Evolutionary conservation across 2,329 filamentous ascomycete genomes (phyloP).

Genomic region (Ceratocystis smalleyi): DNA sequence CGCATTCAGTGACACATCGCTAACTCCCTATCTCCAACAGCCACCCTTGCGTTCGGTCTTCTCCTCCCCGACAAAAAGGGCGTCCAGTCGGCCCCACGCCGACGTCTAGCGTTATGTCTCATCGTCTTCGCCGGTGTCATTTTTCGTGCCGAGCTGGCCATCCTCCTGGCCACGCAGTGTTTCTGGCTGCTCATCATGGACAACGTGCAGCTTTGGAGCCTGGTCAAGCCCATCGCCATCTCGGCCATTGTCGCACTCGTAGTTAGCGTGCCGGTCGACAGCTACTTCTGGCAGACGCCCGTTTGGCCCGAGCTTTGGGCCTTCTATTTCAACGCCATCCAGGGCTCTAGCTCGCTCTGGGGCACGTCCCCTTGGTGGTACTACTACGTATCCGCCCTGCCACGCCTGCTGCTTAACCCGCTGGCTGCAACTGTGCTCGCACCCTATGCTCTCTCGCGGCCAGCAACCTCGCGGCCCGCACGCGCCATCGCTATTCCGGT

Average conservation of each 20-base stretch:
- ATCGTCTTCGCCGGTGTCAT: constrained; percentile 68
- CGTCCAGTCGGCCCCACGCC: constrained; percentile 27
- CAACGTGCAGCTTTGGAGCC: constrained; percentile 36
- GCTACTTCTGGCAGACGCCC: constrained; percentile 78
- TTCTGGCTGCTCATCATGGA: constrained; percentile 45
- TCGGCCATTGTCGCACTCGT: constrained; percentile 52
- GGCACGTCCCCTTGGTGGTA: constrained; percentile 72
- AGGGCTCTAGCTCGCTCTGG: constrained; percentile 73
- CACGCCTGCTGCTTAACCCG: constrained; percentile 72
- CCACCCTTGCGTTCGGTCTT: constrained; percentile 46
- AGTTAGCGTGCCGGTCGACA: constrained; percentile 64
- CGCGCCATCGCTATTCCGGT: constrained; percentile 46
- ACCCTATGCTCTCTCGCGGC: constrained; percentile 35
- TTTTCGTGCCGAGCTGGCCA: constrained; percentile 77
- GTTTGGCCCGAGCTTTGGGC: constrained; percentile 83
- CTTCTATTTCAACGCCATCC: constrained; percentile 82
- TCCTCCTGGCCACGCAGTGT: constrained; percentile 57
- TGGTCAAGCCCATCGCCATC: constrained; percentile 50
- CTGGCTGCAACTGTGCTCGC: constrained; percentile 42
- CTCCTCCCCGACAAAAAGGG: constrained; percentile 26
- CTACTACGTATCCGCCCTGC: constrained; percentile 71
- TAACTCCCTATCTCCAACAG: constrained; percentile 26
- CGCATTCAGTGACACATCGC: background rate
- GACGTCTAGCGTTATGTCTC: constrained; percentile 52
- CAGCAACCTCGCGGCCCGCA: constrained; percentile 30